Evolutionary conservation across 2,329 filamentous ascomycete species (phyloP).

Genomic region (Colletotrichum trifolii): DNA sequence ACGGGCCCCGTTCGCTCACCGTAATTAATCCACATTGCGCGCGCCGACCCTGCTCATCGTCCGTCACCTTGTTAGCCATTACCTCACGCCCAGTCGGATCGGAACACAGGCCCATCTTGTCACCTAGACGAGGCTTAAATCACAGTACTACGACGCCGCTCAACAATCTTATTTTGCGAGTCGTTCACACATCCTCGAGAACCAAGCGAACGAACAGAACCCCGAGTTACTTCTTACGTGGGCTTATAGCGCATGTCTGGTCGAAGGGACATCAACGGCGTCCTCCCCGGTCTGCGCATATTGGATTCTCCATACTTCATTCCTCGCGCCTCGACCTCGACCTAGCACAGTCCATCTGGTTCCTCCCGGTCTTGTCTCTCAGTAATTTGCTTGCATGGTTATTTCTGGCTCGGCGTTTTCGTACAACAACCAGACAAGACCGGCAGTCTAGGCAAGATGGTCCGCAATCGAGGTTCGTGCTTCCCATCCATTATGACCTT

Average conservation of each 20-base stretch:
- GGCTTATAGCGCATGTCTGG: neutral
- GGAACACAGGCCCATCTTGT: conserved; percentile 5
- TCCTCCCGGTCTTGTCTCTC: conserved; percentile 27
- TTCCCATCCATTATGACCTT: conserved; percentile 15
- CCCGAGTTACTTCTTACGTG: too few species aligned
- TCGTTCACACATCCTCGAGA: neutral
- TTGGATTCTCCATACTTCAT: conserved; percentile 31
- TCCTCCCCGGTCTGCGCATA: conserved; percentile 23
- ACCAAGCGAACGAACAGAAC: neutral
- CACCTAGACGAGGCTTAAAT: neutral
- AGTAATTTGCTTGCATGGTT: conserved; percentile 36
- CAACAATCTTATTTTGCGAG: neutral
- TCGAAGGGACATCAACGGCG: conserved; percentile 9
- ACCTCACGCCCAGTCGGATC: conserved; percentile 16
- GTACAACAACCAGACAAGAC: neutral
- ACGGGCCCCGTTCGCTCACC: conserved; percentile 17
- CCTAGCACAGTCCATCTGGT: neutral
- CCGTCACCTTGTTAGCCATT: neutral
- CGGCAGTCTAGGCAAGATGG: conserved; percentile 26
- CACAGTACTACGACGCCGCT: neutral
- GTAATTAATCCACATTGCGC: conserved; percentile 13
- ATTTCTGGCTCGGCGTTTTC: conserved; percentile 28
- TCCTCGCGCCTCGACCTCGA: conserved; percentile 9
- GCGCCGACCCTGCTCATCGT: conserved; percentile 8
- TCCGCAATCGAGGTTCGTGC: conserved; percentile 36